Percentiles rank a stretch among this genome's conserved stretches.
Conservation (phyloP, 2,329 filamentous ascomycete species). For the Knoxdaviesia proteae region DNA sequence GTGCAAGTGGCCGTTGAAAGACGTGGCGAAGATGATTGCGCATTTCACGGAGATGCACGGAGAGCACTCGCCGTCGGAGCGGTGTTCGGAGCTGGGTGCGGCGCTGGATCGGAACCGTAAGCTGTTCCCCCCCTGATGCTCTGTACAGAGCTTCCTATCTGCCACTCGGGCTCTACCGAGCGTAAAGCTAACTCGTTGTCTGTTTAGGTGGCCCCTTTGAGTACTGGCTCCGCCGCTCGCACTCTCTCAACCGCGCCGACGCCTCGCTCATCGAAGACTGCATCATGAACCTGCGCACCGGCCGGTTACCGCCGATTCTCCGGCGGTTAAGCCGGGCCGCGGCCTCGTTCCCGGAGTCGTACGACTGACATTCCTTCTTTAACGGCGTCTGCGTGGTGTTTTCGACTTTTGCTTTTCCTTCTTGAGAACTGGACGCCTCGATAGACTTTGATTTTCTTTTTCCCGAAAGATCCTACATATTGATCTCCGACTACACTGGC, state of each 20-base stretch:
- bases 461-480: background rate
- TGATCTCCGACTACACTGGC: too few relatives aligned
- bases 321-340: conserved; percentile 15
- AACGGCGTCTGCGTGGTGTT: background rate
- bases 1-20: conserved; percentile 24
- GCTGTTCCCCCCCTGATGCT: conserved; percentile 2
- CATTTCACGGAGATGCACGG: conserved; percentile 24
- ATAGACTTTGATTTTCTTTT: background rate
- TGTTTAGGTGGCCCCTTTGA: conserved; percentile 20
- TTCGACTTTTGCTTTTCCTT: background rate
- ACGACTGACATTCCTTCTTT: background rate
- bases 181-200: conserved; percentile 1
- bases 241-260: conserved; percentile 15
- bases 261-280: conserved; percentile 14
- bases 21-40: conserved; percentile 24
- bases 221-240: conserved; percentile 24
- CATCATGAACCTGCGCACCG: conserved; percentile 14
- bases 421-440: background rate
- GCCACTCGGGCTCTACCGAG: background rate
- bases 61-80: conserved; percentile 19
- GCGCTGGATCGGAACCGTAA: conserved; percentile 20
- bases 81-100: conserved; percentile 20
- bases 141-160: background rate
- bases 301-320: conserved; percentile 16
- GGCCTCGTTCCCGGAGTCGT: conserved; percentile 11